Percentiles rank a stretch among this genome's conserved stretches.
phyloP scores from a whole-genome alignment of 192 early-diverging fungal genomes.

The Umbelopsis sp. region DNA sequence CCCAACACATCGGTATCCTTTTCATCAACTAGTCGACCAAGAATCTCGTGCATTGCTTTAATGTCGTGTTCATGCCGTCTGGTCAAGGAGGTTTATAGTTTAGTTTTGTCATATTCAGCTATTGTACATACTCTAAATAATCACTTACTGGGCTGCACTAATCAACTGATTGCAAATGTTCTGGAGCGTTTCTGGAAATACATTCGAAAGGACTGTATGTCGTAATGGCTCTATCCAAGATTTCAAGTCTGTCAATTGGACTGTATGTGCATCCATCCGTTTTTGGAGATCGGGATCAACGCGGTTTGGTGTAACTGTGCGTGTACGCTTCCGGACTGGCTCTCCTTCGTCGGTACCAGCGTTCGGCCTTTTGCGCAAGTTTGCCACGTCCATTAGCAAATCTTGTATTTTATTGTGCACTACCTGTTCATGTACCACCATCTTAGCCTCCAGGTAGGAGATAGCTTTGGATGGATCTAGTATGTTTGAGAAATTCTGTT shows the following conservation, averaged over 20 bases:
- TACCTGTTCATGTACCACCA: background rate
- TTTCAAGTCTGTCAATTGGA: background rate
- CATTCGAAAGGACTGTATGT: background rate
- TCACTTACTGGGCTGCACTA: background rate
- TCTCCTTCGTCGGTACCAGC: background rate
- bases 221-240: background rate
- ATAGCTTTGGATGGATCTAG: too few species aligned
- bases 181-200: background rate
- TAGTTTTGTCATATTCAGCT: too few species aligned
- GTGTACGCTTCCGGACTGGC: background rate
- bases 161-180: background rate
- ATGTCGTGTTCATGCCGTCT: constrained; percentile 6
- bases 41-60: background rate
- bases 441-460: background rate
- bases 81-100: too few species aligned
- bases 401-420: background rate
- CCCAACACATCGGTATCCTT: background rate
- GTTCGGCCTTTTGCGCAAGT: background rate
- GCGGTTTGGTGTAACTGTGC: background rate
- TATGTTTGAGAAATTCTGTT: background rate
- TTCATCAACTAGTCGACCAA: background rate
- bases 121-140: too few species aligned
- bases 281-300: background rate
- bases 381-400: background rate
- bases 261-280: background rate